Evolutionary conservation across 2,329 filamentous ascomycete genomes (phyloP).

Genomic region (Penicillium sp.): DNA sequence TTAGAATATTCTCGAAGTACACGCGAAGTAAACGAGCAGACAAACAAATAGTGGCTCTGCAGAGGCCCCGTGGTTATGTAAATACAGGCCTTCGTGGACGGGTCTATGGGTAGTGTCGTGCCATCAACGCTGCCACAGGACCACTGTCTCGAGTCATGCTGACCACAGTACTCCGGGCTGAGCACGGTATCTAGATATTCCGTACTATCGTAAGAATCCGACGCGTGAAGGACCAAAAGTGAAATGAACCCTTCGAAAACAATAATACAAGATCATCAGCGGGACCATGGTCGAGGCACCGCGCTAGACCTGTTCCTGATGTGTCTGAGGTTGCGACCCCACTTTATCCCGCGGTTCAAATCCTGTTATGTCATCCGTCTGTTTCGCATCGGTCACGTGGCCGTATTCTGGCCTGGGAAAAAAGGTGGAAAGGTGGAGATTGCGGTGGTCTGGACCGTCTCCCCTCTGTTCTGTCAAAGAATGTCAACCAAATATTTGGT

Average conservation of each 20-base stretch:
- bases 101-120: not conserved
- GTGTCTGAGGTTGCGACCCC: not conserved
- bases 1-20: not conserved
- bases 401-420: not conserved
- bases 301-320: not conserved
- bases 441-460: not conserved
- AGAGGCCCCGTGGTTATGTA: not conserved
- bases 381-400: not conserved
- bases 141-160: not conserved
- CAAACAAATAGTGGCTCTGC: not conserved
- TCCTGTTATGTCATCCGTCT: not conserved
- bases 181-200: not conserved
- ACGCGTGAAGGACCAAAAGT: not conserved
- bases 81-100: not conserved
- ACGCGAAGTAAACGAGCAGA: not conserved
- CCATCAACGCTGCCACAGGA: not conserved
- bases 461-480: not conserved
- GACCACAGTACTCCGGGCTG: not conserved
- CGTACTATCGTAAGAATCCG: not conserved
- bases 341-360: not conserved
- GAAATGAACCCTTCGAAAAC: not conserved
- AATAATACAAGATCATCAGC: not conserved
- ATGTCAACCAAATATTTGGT: not conserved
- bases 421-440: not conserved
- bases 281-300: not conserved